Evolutionary conservation across 257 asterid species (phyloP).

Genomic region (Solanum arcanum): DNA sequence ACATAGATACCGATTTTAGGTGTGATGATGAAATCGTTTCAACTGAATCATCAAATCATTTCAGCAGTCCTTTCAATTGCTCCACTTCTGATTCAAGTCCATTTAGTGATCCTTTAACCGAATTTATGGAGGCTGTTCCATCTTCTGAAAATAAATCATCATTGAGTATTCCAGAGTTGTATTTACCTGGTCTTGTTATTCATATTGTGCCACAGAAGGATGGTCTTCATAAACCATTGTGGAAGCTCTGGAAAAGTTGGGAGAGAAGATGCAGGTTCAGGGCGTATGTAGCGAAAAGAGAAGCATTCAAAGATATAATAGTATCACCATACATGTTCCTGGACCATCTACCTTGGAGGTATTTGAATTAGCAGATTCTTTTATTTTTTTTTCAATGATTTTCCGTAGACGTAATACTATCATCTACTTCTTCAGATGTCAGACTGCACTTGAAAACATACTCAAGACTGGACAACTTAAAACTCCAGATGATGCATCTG

Average conservation of each 20-base stretch:
- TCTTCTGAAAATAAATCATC: background rate
- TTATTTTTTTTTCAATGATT: background rate
- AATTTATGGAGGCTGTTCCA: slow-evolving; percentile 7
- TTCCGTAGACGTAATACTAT: background rate
- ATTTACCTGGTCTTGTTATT: slow-evolving; percentile 16
- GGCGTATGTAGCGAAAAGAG: slow-evolving; percentile 19
- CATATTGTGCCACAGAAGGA: slow-evolving; percentile 12
- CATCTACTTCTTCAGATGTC: background rate
- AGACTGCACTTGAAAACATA: background rate
- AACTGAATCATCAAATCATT: background rate
- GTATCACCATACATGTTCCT: slow-evolving; percentile 22
- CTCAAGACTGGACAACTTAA: background rate
- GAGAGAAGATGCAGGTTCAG: background rate
- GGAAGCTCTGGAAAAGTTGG: slow-evolving; percentile 13
- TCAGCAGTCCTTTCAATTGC: background rate
- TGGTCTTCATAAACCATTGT: background rate
- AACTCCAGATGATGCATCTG: background rate
- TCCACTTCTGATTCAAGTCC: background rate
- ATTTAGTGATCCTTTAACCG: background rate
- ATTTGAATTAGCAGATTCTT: background rate
- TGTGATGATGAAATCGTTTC: background rate
- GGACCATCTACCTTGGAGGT: slow-evolving; percentile 35
- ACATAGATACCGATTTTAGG: background rate
- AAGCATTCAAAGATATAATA: slow-evolving; percentile 15
- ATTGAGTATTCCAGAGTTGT: slow-evolving; percentile 7